Evolutionary conservation across 352 stramenopile species (phyloP), one percentile per base, ranked within the genome.

Genomic region (Blastocystis sp.): DNA sequence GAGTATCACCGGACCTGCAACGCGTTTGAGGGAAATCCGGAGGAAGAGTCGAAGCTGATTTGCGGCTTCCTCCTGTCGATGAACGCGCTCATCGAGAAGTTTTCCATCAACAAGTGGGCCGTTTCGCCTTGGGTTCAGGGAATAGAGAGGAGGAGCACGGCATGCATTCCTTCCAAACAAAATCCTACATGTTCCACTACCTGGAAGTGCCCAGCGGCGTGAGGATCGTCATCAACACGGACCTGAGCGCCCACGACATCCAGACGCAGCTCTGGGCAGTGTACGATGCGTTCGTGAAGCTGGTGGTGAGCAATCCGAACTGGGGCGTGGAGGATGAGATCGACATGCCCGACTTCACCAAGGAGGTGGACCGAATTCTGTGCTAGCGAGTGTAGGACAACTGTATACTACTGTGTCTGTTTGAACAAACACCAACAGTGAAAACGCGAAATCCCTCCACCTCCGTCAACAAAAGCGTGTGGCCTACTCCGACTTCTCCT

Each of bases 171-270:
- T 84, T 84, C 45, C 74, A 67, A 28, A 84, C 74, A 34, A 69
- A 67, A n/a, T 67, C 74, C 19, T 84, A 84, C 66, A 66, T 52
- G 43, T 84, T 84, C 45, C 74, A 84, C 53, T 84, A 84, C 66
- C 34, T 84, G 28, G 74, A 84, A 48, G 45, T 38, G 19, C 52
- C 74, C 40, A 84, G 52, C 61, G 74, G 74, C 21, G 21, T 84
- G 1, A 38, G 48, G 21, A 84, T 84, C 48, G 41, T 84, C 40
- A 59, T 84, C 21, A 84, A 53, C 34, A 84, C 52, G 2, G 74
- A 84, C 69, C 23, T 84, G 53, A 62, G 11, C 52, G 61, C 53
- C 3, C 21, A 52, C 0, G 60, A 84, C 48, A 23, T 84, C 14
- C 52, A 84, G 28, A 38, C 14, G 4, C 74, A 84, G 60, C n/a